phyloP scores from a whole-genome alignment of 2,329 filamentous ascomycete genomes.

The Penicillium janthinellum region DNA sequence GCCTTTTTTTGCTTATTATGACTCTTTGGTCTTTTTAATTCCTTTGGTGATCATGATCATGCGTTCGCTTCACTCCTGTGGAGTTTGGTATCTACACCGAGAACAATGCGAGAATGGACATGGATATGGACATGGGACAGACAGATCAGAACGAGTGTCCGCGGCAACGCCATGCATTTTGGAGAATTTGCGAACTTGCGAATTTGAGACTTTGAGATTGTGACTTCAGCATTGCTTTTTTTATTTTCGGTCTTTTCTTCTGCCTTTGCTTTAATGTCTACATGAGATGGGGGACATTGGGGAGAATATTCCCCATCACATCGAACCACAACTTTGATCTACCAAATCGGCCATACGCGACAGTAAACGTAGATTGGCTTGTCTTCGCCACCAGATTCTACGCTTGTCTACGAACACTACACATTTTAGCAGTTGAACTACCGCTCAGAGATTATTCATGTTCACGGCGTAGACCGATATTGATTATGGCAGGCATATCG shows the following conservation, averaged over 20 bases:
- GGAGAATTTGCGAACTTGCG: neutral
- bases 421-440: too few relatives aligned
- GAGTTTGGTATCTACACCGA: neutral
- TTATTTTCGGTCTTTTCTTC: neutral
- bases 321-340: neutral
- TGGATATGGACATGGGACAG: neutral
- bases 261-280: neutral
- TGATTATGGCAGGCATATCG: constrained; percentile 19
- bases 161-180: neutral
- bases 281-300: neutral
- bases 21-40: neutral
- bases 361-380: neutral
- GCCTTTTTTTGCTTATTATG: neutral
- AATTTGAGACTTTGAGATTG: neutral
- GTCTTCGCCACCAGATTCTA: neutral
- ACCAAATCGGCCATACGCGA: neutral
- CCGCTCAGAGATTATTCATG: too few relatives aligned
- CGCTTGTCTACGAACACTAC: too few relatives aligned
- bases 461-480: constrained; percentile 18
- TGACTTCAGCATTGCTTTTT: neutral
- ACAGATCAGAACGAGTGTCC: neutral
- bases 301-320: neutral
- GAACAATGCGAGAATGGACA: neutral
- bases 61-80: neutral
- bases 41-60: neutral